These are phyloP conservation scores for Sechiopsis laciniata DNA, from an alignment of 306 rosid species.

Conservation along the genomic window DNA sequence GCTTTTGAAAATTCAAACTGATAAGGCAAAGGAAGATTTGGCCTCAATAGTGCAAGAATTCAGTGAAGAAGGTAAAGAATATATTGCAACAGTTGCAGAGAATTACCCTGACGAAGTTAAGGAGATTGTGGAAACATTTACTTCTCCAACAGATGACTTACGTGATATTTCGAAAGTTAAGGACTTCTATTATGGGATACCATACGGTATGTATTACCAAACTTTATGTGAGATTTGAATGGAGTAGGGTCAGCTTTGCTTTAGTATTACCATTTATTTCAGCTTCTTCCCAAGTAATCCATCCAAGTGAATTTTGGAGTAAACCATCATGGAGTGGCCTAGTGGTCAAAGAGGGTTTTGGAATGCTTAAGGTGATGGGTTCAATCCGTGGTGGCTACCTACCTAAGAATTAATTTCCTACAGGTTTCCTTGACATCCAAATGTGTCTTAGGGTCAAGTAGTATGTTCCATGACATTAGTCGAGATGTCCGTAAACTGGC, in stretches of 20 bases:
- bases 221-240: constrained; percentile 16
- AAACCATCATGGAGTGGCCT: too few relatives aligned
- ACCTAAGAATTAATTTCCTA: too few relatives aligned
- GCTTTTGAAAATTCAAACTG: constrained; percentile 74
- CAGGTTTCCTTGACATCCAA: too few relatives aligned
- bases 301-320: neutral
- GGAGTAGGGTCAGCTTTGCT: neutral
- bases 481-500: too few relatives aligned
- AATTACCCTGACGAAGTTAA: constrained; percentile 72
- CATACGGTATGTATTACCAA: constrained; percentile 66
- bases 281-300: neutral
- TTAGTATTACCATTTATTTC: neutral
- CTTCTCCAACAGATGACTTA: constrained; percentile 53
- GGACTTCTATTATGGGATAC: constrained; percentile 85
- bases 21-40: constrained; percentile 57
- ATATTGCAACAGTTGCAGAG: constrained; percentile 55
- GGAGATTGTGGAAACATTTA: constrained; percentile 69
- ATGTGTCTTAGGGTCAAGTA: too few relatives aligned
- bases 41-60: constrained; percentile 55
- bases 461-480: too few relatives aligned
- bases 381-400: too few relatives aligned
- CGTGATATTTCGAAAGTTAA: constrained; percentile 48
- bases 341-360: too few relatives aligned
- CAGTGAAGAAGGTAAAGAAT: constrained; percentile 69
- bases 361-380: too few relatives aligned